A percentile compares a stretch with the other conserved stretches of the same genome.
phyloP scores from a whole-genome alignment of 768 basidiomycete species.

The Leccinum arenicola region DNA sequence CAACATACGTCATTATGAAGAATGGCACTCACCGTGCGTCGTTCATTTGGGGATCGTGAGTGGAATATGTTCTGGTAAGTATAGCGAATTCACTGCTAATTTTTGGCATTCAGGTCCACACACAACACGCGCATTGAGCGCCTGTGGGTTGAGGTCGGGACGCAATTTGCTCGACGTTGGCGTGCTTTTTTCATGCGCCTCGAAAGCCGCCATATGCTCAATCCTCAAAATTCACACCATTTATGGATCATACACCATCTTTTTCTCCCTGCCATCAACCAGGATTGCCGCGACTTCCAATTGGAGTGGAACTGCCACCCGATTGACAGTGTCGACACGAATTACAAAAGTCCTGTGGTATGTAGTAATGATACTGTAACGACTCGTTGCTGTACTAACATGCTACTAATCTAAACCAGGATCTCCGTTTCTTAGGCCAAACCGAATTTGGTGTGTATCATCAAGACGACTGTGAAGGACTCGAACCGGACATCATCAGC shows the following conservation, averaged over 20 bases:
- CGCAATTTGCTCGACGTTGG: conserved; percentile 28
- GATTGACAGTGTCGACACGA: conserved; percentile 2
- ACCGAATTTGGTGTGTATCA: conserved; percentile 3
- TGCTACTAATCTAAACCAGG: not conserved
- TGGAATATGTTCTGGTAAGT: not conserved
- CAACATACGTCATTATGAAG: conserved; percentile 21
- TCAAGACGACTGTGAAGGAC: not conserved
- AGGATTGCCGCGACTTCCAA: conserved; percentile 12
- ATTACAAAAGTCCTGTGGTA: conserved; percentile 12
- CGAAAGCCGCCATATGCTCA: not conserved
- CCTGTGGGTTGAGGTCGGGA: conserved; percentile 29
- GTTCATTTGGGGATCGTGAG: conserved; percentile 28
- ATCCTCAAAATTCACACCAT: not conserved
- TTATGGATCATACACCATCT: not conserved
- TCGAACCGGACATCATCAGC: not conserved
- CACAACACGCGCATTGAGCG: conserved; percentile 29
- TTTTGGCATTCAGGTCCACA: conserved; percentile 24
- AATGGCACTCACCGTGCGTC: conserved; percentile 25
- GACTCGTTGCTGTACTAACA: not conserved
- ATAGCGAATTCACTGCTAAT: no score
- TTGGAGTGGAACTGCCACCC: conserved; percentile 41
- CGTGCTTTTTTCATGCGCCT: conserved; percentile 20
- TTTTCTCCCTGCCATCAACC: not conserved
- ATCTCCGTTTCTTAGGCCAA: conserved; percentile 15
- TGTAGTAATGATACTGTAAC: not conserved